Evolutionary conservation across 2,329 filamentous ascomycete genomes (phyloP), one percentile per base, ranked within the genome.

Genomic region (Pseudocercospora pini-densiflorae): DNA sequence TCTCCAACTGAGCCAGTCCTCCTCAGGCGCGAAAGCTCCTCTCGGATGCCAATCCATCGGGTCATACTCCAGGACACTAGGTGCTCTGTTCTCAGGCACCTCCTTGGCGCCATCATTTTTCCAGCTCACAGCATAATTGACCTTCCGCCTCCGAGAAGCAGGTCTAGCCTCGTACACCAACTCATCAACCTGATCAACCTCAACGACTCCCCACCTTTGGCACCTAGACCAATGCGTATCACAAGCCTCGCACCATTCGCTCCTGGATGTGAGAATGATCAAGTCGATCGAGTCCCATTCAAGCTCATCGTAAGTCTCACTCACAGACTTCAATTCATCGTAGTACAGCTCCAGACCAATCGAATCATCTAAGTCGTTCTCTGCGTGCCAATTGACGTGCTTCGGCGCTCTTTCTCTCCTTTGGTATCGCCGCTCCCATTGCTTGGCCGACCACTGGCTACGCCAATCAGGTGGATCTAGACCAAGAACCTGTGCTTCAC

Each of bases 401-500:
- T 31, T 31, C 29, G 29, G 29, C 29, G 29, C 29, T 31, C 29
- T 31, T 31, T 6, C 8, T 1, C 5, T 31, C 29, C 29, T 31
- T 8, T 1, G 29, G 29, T 31, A 6, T 1, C 29, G 29, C 1
- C 29, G 29, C 29, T 31, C 29, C 29, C 29, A 31, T 6, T 31
- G 5, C 29, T 31, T 31, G 29, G 8, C 5, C 29, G 8, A 1
- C 8, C 5, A 7, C 29, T 31, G 5, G 8, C 8, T 31, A 9
- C 29, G 29, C 29, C 29, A 31, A 31, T 31, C 29, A 5, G 29
- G 47, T 51, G 19, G 47, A 12, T 21, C n/a, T 12, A 2, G 47
- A 24, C 23, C 61, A 24, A 49, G 16, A 31, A 31, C 6, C 49
- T 67, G 55, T 16, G 59, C 65, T 62, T 67, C 65, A n/a, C 54